Base-by-base conservation (phyloP, 495 filamentous ascomycete species). In the Penicillium coffeae region DNA sequence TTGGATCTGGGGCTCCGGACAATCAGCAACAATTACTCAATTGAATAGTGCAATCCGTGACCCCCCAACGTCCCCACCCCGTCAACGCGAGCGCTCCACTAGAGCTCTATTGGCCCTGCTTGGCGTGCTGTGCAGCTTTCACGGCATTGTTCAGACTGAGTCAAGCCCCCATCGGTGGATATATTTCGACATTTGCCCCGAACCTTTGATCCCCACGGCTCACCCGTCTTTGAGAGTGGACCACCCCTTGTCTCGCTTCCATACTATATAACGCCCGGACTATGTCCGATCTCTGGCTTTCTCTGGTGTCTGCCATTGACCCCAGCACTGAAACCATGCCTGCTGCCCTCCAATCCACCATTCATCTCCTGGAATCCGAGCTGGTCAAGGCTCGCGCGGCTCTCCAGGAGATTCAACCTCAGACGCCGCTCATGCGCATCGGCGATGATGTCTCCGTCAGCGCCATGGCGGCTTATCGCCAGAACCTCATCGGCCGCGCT, bases 381-480 rank as follows among this genome's bases (percentile, higher is more conserved):
- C 59, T 75, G 37, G 61, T 65, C 45, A 75, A 70, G 42, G 72
- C 70, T 30, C 68, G 68, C 16, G 63, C 65, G 21, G 69, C 72
- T 15, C 68, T 75, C 12, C 60, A 70, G 30, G 68, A 75, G 25
- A 66, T 75, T 39, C 69, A 71, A 38, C 69, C 69, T n/a, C 54
- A 67, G 62, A 38, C 58, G 7, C 47, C 56, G 3, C 58, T 60
- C 5, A 47, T 64, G 34, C 54, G 63, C 34, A 48, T 63, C 6
- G 59, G 63, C 13, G 68, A 74, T 38, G 69, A 75, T 32, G 49
- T 72, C 50, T 65, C 69, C 36, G 59, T 67, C 18, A 66, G 69
- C 12, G 70, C 68, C n/a, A 59, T 73, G 59, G 51, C 61, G 12
- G 69, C 69, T 12, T 72, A 71, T 49, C 69, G 70, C 32, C 69